Base-by-base conservation (phyloP, 345 rosid genomes). In the Microthlaspi erraticum region DNA sequence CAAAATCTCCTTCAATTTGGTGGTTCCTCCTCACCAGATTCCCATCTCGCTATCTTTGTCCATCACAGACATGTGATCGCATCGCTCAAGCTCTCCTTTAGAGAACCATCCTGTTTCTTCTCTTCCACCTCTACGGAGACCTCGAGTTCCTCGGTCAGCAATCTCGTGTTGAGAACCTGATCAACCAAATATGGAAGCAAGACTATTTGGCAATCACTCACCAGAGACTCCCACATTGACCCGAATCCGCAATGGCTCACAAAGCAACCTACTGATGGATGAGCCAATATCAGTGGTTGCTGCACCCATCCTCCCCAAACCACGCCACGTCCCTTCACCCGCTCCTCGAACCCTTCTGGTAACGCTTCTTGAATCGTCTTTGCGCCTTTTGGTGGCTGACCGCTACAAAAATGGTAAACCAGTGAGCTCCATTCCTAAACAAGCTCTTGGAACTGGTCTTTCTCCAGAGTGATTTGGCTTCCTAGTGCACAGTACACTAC, bases 191-290 rank as follows among this genome's bases (percentile, higher is more conserved):
- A 64, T 3, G 86, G 86, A 54, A 85, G 50, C 66, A 78, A 69
- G 5, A 85, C 81, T 60, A 81, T 63, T 41, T 68, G 82, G 12
- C 82, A 75, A 33, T 75, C 73, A 44, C 77, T 73, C 59, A 73
- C n/a, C 37, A 83, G 66, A 58, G 81, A 67, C 45, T 81, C 86
- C 89, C 81, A 83, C 81, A 79, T 75, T 3, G 87, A 68, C 10
- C 81, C 82, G 37, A n/a, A 75, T 6, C 87, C 85, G 9, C 79
- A 69, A 13, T 81, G 87, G 45, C 17, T 76, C 44, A 81, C 84
- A 32, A 80, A 76, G 43, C 86, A 76, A 8, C 82, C 84, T 0
- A 78, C 70, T 12, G 82, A 70, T n/a, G 64, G 73, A 31, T 80
- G 84, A 26, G 56, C 20, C 60, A 83, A 45, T 38, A 83, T 63